Evolutionary conservation across 257 asterid genomes (phyloP).

Genomic region (Solanum pennellii): DNA sequence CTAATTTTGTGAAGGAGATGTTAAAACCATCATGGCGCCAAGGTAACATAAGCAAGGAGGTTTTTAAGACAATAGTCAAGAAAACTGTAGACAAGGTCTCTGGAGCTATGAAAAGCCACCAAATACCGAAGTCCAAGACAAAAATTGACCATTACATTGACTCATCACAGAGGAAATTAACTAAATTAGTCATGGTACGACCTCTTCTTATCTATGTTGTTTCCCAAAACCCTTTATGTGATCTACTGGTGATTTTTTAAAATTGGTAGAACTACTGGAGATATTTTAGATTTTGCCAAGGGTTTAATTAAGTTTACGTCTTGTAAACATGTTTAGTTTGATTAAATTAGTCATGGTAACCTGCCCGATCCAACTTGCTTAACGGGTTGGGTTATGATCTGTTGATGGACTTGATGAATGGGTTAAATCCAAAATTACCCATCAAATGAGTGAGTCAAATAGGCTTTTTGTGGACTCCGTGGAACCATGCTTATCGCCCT

Average conservation of each 20-base stretch:
- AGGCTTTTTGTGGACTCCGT: background rate
- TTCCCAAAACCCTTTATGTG: background rate
- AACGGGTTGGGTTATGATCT: background rate
- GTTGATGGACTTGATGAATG: background rate
- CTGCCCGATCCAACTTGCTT: background rate
- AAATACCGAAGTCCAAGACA: slow-evolving; percentile 72
- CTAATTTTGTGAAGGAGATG: slow-evolving; percentile 88
- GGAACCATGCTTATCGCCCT: background rate
- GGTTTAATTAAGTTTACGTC: background rate
- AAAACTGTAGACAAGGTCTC: slow-evolving; percentile 99
- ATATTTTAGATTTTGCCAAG: background rate
- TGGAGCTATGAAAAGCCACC: slow-evolving; percentile 83
- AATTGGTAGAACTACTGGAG: background rate
- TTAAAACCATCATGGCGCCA: slow-evolving; percentile 98
- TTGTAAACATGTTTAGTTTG: background rate
- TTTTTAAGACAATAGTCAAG: slow-evolving; percentile 95
- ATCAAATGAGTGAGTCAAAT: background rate
- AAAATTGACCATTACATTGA: slow-evolving; percentile 78
- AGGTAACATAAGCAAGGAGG: slow-evolving; percentile 99
- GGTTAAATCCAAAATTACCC: background rate
- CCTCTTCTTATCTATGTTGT: slow-evolving; percentile 6
- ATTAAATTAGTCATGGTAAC: background rate
- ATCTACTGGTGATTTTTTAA: background rate
- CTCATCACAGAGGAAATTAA: slow-evolving; percentile 78
- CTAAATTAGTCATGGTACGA: slow-evolving; percentile 94